Conservation (phyloP, 1,139 yeast species). For the Zygosaccharomyces sapae region DNA sequence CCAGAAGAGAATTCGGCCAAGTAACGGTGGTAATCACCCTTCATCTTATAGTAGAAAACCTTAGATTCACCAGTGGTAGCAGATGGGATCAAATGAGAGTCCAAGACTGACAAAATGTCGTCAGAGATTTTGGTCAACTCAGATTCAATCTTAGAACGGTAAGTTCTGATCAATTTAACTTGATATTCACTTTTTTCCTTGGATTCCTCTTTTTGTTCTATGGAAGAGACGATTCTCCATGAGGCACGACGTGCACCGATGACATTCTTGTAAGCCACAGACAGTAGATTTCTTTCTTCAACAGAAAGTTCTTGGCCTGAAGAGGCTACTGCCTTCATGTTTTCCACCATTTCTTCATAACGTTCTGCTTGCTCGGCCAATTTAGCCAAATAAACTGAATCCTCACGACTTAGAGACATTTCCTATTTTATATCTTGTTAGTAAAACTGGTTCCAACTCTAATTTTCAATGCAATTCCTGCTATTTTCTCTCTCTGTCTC, state of each 20-base stretch:
- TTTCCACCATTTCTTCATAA: slow-evolving; percentile 98
- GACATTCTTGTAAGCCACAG: slow-evolving; percentile 97
- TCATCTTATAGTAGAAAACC: slow-evolving; percentile 98
- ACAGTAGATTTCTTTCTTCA: slow-evolving; percentile 94
- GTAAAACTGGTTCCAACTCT: not conserved
- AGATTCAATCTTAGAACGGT: slow-evolving; percentile 90
- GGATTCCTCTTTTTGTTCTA: slow-evolving; percentile 96
- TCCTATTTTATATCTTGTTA: slow-evolving; percentile 2
- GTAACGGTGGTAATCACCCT: slow-evolving; percentile 99
- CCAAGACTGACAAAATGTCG: slow-evolving; percentile 83
- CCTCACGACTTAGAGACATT: slow-evolving; percentile 70
- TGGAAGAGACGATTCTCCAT: slow-evolving; percentile 97
- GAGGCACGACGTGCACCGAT: slow-evolving; percentile 99
- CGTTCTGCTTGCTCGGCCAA: slow-evolving; percentile 99
- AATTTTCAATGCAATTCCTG: not conserved
- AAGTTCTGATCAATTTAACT: slow-evolving; percentile 84
- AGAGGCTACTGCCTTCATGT: slow-evolving; percentile 96
- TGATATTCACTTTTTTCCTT: slow-evolving; percentile 75
- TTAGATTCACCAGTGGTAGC: slow-evolving; percentile 97
- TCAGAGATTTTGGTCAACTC: slow-evolving; percentile 93
- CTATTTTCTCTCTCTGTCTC: not conserved
- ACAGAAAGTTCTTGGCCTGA: slow-evolving; percentile 93
- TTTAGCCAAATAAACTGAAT: slow-evolving; percentile 96
- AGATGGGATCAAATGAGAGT: slow-evolving; percentile 84
- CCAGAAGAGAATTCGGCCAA: slow-evolving; percentile 93